Conservation (phyloP, 2,329 filamentous ascomycete genomes). For the Trichothecium roseum region DNA sequence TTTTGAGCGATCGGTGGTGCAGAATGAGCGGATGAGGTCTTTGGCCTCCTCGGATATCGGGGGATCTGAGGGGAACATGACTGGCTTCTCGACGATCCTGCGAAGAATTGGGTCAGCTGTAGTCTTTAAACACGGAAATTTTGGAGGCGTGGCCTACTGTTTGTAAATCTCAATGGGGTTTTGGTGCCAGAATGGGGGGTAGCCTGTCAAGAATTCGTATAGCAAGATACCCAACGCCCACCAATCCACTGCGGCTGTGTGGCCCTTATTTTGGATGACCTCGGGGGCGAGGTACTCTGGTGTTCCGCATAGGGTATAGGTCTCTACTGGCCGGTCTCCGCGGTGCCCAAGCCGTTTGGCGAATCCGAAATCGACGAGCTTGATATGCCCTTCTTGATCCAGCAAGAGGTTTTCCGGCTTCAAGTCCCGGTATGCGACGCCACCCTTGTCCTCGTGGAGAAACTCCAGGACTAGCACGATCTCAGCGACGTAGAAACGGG, state of each 20-base stretch:
- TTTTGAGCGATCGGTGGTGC: conserved; percentile 68
- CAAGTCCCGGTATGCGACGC: conserved; percentile 69
- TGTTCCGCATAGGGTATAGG: conserved; percentile 75
- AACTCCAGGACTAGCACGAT: conserved; percentile 75
- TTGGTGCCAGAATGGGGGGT: conserved; percentile 79
- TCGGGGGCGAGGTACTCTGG: conserved; percentile 78
- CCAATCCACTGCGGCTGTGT: conserved; percentile 72
- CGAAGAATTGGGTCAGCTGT: background rate
- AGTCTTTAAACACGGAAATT: background rate
- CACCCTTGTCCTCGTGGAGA: conserved; percentile 67
- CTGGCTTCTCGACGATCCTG: conserved; percentile 69
- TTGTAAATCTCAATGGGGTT: conserved; percentile 84
- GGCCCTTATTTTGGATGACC: conserved; percentile 74
- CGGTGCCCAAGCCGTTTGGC: conserved; percentile 62
- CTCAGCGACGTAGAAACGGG: conserved; percentile 75
- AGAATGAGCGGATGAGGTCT: conserved; percentile 66
- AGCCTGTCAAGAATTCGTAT: conserved; percentile 76
- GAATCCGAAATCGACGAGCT: conserved; percentile 78
- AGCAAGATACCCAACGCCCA: conserved; percentile 79
- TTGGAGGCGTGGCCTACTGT: conserved; percentile 38
- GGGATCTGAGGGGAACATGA: conserved; percentile 61
- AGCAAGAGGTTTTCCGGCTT: conserved; percentile 78
- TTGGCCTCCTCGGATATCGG: conserved; percentile 57
- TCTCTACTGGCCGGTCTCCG: conserved; percentile 47
- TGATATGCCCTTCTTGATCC: conserved; percentile 68